Conservation (phyloP, 805 yeast species). For the Huiozyma sinensis region DNA sequence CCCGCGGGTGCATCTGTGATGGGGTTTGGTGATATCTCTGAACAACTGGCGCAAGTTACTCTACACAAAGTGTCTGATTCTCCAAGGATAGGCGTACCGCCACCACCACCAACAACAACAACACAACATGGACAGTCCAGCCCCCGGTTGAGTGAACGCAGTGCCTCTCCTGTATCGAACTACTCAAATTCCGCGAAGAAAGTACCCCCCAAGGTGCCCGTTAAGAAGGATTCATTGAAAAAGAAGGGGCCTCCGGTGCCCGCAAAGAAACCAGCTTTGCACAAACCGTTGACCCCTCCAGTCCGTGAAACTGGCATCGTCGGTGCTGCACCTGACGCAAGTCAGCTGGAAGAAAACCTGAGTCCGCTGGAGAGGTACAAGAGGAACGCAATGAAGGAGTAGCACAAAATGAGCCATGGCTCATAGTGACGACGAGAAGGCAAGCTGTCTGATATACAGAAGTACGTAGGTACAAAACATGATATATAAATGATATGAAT, state of each 20-base stretch:
- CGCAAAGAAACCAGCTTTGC: conserved; percentile 6
- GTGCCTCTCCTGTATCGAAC: no score
- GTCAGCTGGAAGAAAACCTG: neutral
- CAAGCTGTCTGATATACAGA: no score
- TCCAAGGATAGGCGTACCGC: neutral
- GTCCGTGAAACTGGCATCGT: neutral
- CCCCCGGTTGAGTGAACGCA: no score
- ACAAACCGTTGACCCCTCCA: neutral
- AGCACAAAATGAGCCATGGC: no score
- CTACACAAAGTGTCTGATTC: conserved; percentile 7
- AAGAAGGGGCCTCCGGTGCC: conserved; percentile 13
- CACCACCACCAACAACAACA: conserved; percentile 2
- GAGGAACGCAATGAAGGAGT: neutral
- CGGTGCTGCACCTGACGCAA: neutral
- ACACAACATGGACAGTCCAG: neutral
- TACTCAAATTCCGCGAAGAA: neutral
- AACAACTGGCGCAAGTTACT: conserved; percentile 8
- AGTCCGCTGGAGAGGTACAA: conserved; percentile 3
- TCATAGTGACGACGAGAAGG: no score
- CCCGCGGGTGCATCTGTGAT: neutral
- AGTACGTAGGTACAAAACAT: no score
- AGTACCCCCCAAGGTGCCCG: conserved; percentile 1
- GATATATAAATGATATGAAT: no score
- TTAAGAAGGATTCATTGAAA: conserved; percentile 1
- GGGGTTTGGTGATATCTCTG: conserved; percentile 4